Base-by-base conservation (phyloP, 2,329 filamentous ascomycete species). In the Davidsoniella eucalypti region DNA sequence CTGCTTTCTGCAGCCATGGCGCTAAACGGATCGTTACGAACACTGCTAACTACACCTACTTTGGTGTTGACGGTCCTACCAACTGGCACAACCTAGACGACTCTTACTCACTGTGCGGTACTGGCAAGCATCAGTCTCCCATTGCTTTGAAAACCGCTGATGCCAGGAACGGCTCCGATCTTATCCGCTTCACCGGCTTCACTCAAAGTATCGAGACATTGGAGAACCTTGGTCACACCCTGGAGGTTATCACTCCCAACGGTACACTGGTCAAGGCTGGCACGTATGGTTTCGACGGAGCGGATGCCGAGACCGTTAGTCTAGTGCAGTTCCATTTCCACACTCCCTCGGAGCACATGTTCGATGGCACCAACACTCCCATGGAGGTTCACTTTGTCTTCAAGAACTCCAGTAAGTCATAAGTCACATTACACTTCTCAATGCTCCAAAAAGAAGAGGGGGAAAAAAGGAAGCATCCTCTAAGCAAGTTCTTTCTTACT, bases 271-370 rank as follows among this genome's bases (percentile, higher is more conserved):
- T 12, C 5, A 26, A 18, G 18, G 44, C 44, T 21, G 5, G 29
- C 10, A 4, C 12, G 12, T 38, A 23, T 9, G 44, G 29, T 26
- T 17, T 36, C 6, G n/a, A 16, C 5, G 59, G 69, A 18, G 64
- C 67, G 23, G 61, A 57, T 1, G 64, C 63, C 26, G 59, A 60
- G 14, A 57, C 63, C 14, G 76, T 69, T 59, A 57, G 55, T 0
- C 63, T 77, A 12, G 62, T 61, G 44, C 75, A 78, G 56, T 78
- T 77, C 63, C 75, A 78, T 60, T 75, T 78, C 62, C 76, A 79
- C 58, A 72, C 72, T 0, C 74, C 76, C 0, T 72, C 71, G 41
- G 76, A 80, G 64, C 76, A 80, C 56, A 66, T 69, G 44, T 63
- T 78, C 58, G 55, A 67, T 58, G 60, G 67, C 6, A 62, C 64